Evolutionary conservation across 2,329 filamentous ascomycete species (phyloP), one percentile per base, ranked within the genome.

Genomic region (Aspergillus novofumigatus): DNA sequence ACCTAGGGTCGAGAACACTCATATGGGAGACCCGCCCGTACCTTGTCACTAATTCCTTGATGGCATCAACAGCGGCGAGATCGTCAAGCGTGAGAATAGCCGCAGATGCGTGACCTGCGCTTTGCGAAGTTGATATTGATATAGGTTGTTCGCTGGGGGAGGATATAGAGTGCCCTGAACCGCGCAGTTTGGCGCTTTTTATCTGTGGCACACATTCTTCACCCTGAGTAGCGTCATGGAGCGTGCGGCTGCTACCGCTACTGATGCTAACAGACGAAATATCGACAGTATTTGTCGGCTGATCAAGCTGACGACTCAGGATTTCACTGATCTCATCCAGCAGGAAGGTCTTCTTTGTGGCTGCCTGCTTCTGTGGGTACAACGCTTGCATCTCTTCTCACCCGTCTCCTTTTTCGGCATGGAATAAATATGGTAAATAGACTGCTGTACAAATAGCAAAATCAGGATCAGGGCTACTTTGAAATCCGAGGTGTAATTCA

Each of bases 21-120:
- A 77, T 77, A 55, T 78, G 73, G 4, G 75, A 75, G 1, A 76
- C 72, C 17, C 68, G 67, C 6, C 75, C 74, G 58, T 76, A 72
- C 10, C 62, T 60, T 4, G 61, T 62, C 1, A 73, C 67, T 1
- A 78, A 65, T 1, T 57, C 53, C 42, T 69, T 61, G 14, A 75
- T 62, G 14, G 69, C 67, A 7, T 64, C 63, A 49, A 72, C 63
- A 0, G 69, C 69, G n/a, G 64, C 61, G 54, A 74, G 69, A 44
- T 74, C 71, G 1, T 47, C 44, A 11, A 26, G 21, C 1, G 44
- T 47, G 20, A 47, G 25, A 3, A 7, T 23, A 6, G 21, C 20
- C 21, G 44, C 21, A 25, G 20, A 21, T 6, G 20, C 11, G 5
- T 14, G n/a, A 25, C 11, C 1, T 25, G 20, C 26, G 20, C 20